Evolutionary conservation across 169 alveolate genomes (phyloP), one percentile per base, ranked within the genome.

Genomic region (Cryptosporidium parvum): DNA sequence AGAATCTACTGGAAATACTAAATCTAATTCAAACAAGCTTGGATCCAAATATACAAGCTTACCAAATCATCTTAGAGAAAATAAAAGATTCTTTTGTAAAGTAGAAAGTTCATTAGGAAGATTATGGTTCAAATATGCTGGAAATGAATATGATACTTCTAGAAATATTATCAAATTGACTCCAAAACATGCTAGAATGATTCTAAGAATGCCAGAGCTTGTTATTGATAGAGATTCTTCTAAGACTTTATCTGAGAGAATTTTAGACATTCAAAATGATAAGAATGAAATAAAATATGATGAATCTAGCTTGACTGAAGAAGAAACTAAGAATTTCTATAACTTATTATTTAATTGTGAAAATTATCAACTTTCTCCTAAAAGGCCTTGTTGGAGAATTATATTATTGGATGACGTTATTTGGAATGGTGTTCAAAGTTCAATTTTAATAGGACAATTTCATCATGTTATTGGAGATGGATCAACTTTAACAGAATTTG

Each of bases 381-480:
- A 80, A 45, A 80, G 75, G 21, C 89, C 89, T 12, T 80, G 73
- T n/a, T 80, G 89, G 89, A 59, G 89, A 62, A 80, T 80, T 23
- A 62, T 80, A n/a, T 7, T 80, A 14, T 37, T 80, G 3, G 89
- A 80, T 62, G 53, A 80, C 61, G 89, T 62, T 26, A 42, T 61
- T 31, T 80, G 89, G 89, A 80, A 80, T 23, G 75, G 68, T 29
- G 26, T 26, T 8, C 52, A 33, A n/a, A 80, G 89, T 18, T 62
- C 80, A 18, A 70, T 80, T 12, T 18, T 80, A n/a, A 65, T 80
- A n/a, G 89, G 89, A 31, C 89, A 80, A 48, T 80, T 80, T 45
- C 89, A 80, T 48, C 89, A 80, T 62, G 89, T 80, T 0, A 80
- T 80, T 39, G 89, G 89, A 2, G 89, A 80, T 39, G 89, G 89